Evolutionary conservation across 345 rosid genomes (phyloP), one percentile per base, ranked within the genome.

Genomic region (Microthlaspi erraticum): DNA sequence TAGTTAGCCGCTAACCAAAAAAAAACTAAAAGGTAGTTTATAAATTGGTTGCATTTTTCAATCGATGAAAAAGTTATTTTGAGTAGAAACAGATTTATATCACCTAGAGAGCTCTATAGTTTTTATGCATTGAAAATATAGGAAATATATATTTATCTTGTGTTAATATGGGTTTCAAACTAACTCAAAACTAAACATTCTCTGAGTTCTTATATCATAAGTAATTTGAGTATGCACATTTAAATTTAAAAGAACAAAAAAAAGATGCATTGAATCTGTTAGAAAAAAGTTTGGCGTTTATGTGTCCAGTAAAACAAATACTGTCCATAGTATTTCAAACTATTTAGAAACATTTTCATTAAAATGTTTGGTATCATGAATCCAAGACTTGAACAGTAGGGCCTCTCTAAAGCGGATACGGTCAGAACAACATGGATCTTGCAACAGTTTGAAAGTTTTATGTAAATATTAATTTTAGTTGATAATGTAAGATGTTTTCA

Each of bases 291-390:
- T 54, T 68, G 36, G 53, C n/a, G 10, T 54, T 18, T 53, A 53
- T 53, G 34, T 64, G 55, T 64, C 58, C 48, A 65, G 6, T 51
- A 53, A 37, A 29, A 52, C 31, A 51, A 38, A 26, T 38, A 66
- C 31, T 67, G 63, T 67, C 54, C 33, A 67, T 43, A 67, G 63
- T 64, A 46, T 56, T 46, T 64, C 33, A 55, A 55, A 54, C 12
- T 32, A 68, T 55, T 13, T 55, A 36, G 14, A 34, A 44, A 23
- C 26, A 23, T 23, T 23, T 23, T 23, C 26, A 23, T 2, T 23
- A 23, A 23, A 23, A 23, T 23, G 26, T 23, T 23, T 23, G 26
- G 26, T 23, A 23, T 23, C 26, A 23, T 23, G 26, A 48, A 45
- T 34, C 7, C 7, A 16, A 17, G 37, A 57, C 10, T 62, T 18